These are phyloP conservation scores for Saturnispora halmiae DNA, from an alignment of 805 yeast species.

Conservation along the genomic window DNA sequence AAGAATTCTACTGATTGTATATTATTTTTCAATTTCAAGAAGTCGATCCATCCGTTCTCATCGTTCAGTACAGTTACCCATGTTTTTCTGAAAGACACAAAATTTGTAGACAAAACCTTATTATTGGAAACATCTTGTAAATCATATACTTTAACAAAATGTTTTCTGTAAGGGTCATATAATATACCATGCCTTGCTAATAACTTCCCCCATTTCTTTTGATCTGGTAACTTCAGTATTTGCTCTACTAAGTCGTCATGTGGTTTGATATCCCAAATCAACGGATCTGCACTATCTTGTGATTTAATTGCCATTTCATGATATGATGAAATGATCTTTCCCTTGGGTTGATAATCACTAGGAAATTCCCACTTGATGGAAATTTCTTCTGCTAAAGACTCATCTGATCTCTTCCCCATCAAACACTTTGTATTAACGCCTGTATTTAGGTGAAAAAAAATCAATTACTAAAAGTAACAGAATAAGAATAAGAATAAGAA, in stretches of 20 bases:
- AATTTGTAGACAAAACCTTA: slow-evolving; percentile 3
- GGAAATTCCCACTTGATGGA: slow-evolving; percentile 1
- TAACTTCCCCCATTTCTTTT: neutral
- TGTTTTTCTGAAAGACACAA: slow-evolving; percentile 5
- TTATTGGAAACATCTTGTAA: slow-evolving; percentile 5
- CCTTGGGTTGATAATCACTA: neutral
- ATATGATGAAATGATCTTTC: slow-evolving; percentile 1
- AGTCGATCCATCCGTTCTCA: slow-evolving; percentile 4
- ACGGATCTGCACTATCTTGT: slow-evolving; percentile 3
- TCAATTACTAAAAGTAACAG: neutral
- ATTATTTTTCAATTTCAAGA: neutral
- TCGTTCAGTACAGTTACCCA: slow-evolving; percentile 5
- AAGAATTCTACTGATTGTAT: neutral
- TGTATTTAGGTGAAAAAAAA: neutral
- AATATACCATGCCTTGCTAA: slow-evolving; percentile 4
- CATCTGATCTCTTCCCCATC: slow-evolving; percentile 1
- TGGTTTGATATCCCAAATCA: slow-evolving; percentile 1
- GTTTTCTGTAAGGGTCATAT: slow-evolving; percentile 1
- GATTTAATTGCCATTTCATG: slow-evolving; percentile 2
- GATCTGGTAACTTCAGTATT: slow-evolving; percentile 1
- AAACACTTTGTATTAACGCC: too few species aligned
- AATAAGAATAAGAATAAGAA: neutral
- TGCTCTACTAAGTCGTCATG: slow-evolving; percentile 2
- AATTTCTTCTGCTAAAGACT: neutral
- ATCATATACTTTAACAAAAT: slow-evolving; percentile 3